A percentile compares a stretch with the other conserved stretches of the same genome.
phyloP scores from a whole-genome alignment of 2,329 filamentous ascomycete genomes.

The Ramularia endophylla region DNA sequence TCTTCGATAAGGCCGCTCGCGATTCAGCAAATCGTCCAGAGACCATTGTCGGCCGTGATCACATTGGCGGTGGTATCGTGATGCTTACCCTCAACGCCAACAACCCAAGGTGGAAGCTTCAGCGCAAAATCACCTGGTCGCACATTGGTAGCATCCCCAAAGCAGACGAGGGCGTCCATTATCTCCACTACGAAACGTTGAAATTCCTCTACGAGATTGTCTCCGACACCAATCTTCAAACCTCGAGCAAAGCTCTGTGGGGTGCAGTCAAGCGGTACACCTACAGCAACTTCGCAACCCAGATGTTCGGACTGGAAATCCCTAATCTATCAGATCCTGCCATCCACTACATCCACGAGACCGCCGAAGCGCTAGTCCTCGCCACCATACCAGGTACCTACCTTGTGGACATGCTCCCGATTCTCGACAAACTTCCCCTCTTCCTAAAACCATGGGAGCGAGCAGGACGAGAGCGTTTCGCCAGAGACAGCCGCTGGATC shows the following conservation, averaged over 20 bases:
- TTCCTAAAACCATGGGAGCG: constrained; percentile 8
- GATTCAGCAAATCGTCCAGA: constrained; percentile 6
- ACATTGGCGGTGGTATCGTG: constrained; percentile 7
- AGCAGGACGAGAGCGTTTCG: constrained; percentile 4
- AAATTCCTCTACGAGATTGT: constrained; percentile 7
- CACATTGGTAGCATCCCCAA: constrained; percentile 6
- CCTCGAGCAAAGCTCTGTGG: neutral
- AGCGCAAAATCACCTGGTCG: constrained; percentile 6
- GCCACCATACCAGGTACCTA: constrained; percentile 2
- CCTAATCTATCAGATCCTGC: constrained; percentile 5
- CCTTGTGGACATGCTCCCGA: constrained; percentile 6
- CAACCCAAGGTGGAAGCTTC: constrained; percentile 8
- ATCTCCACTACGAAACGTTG: constrained; percentile 5
- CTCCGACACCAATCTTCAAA: neutral
- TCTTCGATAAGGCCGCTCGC: constrained; percentile 7
- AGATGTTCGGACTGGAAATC: constrained; percentile 7
- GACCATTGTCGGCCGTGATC: constrained; percentile 7
- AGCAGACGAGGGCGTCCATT: constrained; percentile 3
- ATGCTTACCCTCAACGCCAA: constrained; percentile 7
- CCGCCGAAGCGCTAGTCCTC: constrained; percentile 3
- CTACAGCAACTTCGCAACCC: constrained; percentile 7
- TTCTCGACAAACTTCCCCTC: constrained; percentile 3
- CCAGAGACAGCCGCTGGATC: constrained; percentile 3
- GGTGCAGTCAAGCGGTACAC: constrained; percentile 3
- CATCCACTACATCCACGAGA: constrained; percentile 9